A percentile compares a stretch with the other conserved stretches of the same genome.
Evolutionary conservation across 2,329 filamentous ascomycete species (phyloP).

Genomic region (Bipolaris gigantea): DNA sequence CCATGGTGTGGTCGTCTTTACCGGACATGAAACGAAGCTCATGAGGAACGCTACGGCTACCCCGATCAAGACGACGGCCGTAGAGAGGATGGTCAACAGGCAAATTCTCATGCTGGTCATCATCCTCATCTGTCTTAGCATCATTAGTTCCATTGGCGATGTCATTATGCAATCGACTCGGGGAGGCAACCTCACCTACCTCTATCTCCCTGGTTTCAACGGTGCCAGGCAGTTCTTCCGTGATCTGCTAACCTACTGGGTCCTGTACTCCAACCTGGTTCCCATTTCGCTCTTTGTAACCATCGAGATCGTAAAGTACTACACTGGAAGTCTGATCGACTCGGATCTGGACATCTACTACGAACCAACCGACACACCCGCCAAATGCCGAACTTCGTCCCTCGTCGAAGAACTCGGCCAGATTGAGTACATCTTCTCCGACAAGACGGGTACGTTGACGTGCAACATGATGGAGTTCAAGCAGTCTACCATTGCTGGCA

Average conservation of each 20-base stretch:
- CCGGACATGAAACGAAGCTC: constrained; percentile 95
- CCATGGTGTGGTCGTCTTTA: constrained; percentile 94
- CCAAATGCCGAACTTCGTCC: constrained; percentile 93
- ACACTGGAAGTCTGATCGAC: constrained; percentile 95
- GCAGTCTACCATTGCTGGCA: constrained; percentile 87
- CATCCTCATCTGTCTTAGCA: constrained; percentile 80
- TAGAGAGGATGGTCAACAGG: constrained; percentile 90
- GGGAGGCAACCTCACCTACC: constrained; percentile 68
- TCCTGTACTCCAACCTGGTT: constrained; percentile 92
- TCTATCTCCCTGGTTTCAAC: constrained; percentile 63
- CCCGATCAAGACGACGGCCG: constrained; percentile 95
- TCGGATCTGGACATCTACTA: constrained; percentile 98
- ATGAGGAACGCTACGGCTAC: constrained; percentile 98
- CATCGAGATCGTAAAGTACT: constrained; percentile 96
- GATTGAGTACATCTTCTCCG: constrained; percentile 98
- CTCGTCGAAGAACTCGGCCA: constrained; percentile 96
- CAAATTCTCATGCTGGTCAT: constrained; percentile 88
- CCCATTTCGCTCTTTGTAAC: constrained; percentile 98
- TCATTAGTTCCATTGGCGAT: constrained; percentile 90
- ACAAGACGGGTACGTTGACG: constrained; percentile 97
- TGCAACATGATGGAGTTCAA: constrained; percentile 99
- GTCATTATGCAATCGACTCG: constrained; percentile 71
- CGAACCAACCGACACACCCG: constrained; percentile 90
- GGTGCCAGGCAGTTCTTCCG: constrained; percentile 82
- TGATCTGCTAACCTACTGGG: constrained; percentile 98